Evolutionary conservation across 345 rosid genomes (phyloP), one percentile per base, ranked within the genome.

Genomic region (Eucalyptus leucophloia): DNA sequence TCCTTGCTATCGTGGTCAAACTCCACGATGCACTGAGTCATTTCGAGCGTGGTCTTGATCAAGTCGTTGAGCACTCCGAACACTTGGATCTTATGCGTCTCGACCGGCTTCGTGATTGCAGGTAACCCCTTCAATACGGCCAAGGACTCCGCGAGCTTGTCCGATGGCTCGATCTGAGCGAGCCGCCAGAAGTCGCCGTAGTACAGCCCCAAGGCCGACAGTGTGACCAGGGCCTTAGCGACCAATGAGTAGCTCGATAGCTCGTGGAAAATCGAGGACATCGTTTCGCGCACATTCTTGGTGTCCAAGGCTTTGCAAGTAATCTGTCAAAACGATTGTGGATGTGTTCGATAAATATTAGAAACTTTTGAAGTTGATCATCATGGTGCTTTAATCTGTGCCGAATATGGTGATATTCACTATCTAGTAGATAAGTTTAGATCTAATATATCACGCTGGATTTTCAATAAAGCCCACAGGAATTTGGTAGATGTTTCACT

Each of bases 131-230:
- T 89, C 56, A 89, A 77, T 37, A 89, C 16, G 26, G 89, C 86
- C 24, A 87, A 58, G 26, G 88, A 89, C 58, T 87, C 53, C 9
- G 88, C 87, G n/a, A 77, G 58, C 86, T 87, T 72, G 81, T 87
- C 69, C 5, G 90, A 89, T 69, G 88, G 23, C 23, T 89, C 86
- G 37, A 89, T 60, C 85, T 50, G 89, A 77, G 91, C 91, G 50
- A 89, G 91, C 72, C 88, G 42, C 90, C 90, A 89, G 88, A 51
- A 89, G 45, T 89, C 87, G 44, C 80, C 88, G 5, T 89, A 89
- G 91, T 87, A 87, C 58, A 89, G 34, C 19, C 87, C 89, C 28
- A 89, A 60, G 54, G 91, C 54, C 12, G 91, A 77, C 23, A 89
- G 89, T 11, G 89, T 89, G 87, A 89, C 53, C 82, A 89, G 89